These are phyloP conservation scores for Speleostelium caveatum DNA, from an alignment of 78 protist genomes.

Conservation along the genomic window DNA sequence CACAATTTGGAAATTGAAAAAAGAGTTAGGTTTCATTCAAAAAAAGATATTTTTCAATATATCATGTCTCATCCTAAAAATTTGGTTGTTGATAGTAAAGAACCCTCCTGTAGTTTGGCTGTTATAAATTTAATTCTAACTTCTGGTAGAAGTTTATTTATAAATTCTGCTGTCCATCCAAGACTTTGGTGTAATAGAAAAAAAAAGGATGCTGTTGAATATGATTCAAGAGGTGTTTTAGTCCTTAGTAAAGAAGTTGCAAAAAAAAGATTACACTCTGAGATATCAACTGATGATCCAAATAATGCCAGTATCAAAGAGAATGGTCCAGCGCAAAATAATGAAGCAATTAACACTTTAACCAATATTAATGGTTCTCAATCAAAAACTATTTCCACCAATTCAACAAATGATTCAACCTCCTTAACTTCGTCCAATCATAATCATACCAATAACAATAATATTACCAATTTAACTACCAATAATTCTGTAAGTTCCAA, in stretches of 20 bases:
- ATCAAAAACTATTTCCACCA: not conserved
- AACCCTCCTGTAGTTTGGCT: slow-evolving; percentile 17
- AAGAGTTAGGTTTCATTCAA: slow-evolving; percentile 45
- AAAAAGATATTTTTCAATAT: slow-evolving; percentile 58
- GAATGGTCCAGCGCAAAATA: not conserved
- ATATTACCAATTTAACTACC: not conserved
- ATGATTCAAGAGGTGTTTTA: slow-evolving; percentile 31
- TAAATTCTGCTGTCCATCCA: slow-evolving; percentile 20
- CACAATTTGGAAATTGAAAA: slow-evolving; percentile 68
- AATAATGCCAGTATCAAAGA: not conserved
- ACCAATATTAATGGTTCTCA: not conserved
- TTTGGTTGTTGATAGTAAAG: slow-evolving; percentile 54
- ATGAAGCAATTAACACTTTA: not conserved
- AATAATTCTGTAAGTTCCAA: not conserved
- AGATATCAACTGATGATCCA: not conserved
- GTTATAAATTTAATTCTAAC: slow-evolving; percentile 37
- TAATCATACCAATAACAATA: too few relatives aligned
- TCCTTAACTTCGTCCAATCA: not conserved
- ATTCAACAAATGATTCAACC: not conserved
- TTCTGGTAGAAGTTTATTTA: slow-evolving; percentile 62
- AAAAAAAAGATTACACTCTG: slow-evolving; percentile 12
- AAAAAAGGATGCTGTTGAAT: slow-evolving; percentile 39
- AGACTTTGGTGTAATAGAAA: slow-evolving; percentile 76
- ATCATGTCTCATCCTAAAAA: slow-evolving; percentile 34
- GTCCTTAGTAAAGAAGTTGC: slow-evolving; percentile 39